These are phyloP conservation scores for Thozetella sp. DNA, from an alignment of 495 filamentous ascomycete species.

Conservation along the genomic window DNA sequence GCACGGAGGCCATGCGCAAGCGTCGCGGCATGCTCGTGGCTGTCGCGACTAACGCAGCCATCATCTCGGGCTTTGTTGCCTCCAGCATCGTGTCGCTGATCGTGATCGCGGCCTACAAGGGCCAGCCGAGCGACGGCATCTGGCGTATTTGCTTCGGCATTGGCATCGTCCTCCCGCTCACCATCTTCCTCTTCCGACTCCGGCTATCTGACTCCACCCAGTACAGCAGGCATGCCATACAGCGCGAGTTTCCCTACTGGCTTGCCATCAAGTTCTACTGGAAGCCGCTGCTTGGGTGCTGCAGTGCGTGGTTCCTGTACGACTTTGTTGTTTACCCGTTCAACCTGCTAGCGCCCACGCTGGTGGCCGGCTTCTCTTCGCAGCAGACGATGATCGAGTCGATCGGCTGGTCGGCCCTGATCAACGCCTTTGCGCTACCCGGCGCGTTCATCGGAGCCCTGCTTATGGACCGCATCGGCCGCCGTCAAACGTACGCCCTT, in stretches of 20 bases:
- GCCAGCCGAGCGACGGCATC: conserved; percentile 42
- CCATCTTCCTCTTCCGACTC: conserved; percentile 55
- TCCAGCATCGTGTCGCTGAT: conserved; percentile 51
- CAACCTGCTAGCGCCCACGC: conserved; percentile 50
- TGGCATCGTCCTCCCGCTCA: conserved; percentile 50
- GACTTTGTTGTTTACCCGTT: conserved; percentile 52
- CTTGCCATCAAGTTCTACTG: conserved; percentile 48
- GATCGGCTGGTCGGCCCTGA: conserved; percentile 44
- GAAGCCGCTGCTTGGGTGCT: conserved; percentile 48
- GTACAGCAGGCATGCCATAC: conserved; percentile 51
- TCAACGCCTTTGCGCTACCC: conserved; percentile 52
- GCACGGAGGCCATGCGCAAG: conserved; percentile 36
- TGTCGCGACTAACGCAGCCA: conserved; percentile 53
- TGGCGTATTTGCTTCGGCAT: conserved; percentile 56
- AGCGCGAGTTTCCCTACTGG: conserved; percentile 43
- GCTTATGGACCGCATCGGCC: conserved; percentile 50
- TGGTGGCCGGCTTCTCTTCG: conserved; percentile 39
- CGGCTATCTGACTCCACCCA: conserved; percentile 53
- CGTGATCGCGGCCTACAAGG: conserved; percentile 38
- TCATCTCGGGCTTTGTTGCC: conserved; percentile 51
- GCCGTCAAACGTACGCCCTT: conserved; percentile 46
- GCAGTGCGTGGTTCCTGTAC: conserved; percentile 54
- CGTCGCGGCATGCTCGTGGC: conserved; percentile 49
- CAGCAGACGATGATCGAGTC: conserved; percentile 43
- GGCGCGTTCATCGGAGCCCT: conserved; percentile 47